Conservation (phyloP, 306 rosid genomes). For the Acacia melanoxylon region DNA sequence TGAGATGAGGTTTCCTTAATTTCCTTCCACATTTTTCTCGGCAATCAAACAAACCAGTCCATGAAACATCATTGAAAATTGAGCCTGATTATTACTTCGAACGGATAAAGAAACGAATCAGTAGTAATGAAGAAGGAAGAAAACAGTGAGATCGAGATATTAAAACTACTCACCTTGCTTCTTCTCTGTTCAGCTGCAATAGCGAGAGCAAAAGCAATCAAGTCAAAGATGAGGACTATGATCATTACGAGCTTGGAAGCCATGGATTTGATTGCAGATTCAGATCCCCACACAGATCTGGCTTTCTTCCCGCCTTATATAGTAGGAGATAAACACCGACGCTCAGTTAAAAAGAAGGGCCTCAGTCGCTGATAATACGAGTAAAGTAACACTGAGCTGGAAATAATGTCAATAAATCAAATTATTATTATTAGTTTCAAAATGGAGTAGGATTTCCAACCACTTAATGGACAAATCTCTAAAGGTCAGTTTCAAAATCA, state of each 20-base stretch:
- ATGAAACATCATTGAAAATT: not conserved
- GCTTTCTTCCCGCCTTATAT: not conserved
- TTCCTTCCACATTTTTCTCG: constrained; percentile 24
- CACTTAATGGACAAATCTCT: not conserved
- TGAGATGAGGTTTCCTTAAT: not conserved
- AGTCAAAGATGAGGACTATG: constrained; percentile 54
- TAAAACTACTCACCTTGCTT: constrained; percentile 68
- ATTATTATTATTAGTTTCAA: not conserved
- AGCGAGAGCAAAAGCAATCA: constrained; percentile 92
- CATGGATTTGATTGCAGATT: constrained; percentile 49
- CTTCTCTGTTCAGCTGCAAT: constrained; percentile 96
- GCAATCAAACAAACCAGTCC: constrained; percentile 17
- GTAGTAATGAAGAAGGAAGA: not conserved
- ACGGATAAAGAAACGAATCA: not conserved
- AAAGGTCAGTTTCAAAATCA: not conserved
- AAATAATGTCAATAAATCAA: not conserved
- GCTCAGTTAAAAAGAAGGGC: not conserved
- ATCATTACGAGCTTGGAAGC: constrained; percentile 88
- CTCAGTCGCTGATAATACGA: not conserved
- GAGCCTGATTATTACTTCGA: not conserved
- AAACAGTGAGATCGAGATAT: constrained; percentile 11
- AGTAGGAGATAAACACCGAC: not conserved
- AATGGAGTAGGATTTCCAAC: not conserved
- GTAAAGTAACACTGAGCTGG: not conserved
- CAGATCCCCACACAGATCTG: constrained; percentile 47